phyloP scores from a whole-genome alignment of 1,139 yeast genomes.

The Yamadazyma diddensiae region DNA sequence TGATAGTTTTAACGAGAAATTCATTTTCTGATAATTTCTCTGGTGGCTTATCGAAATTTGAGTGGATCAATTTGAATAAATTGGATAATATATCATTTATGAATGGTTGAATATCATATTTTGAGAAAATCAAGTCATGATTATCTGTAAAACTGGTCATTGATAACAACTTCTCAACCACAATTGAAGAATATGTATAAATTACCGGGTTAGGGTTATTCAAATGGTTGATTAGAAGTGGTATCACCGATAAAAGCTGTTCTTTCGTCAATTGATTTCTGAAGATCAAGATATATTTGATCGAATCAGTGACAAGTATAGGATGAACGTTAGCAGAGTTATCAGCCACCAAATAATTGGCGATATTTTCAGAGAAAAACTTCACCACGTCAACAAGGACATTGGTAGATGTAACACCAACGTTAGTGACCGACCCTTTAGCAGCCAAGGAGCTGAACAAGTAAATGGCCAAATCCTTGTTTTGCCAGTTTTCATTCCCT shows the following conservation, averaged over 20 bases:
- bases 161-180: conserved; percentile 83
- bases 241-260: conserved; percentile 76
- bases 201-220: conserved; percentile 70
- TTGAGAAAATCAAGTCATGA: conserved; percentile 58
- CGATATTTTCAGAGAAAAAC: conserved; percentile 78
- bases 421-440: conserved; percentile 78
- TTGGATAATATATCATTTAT: conserved; percentile 55
- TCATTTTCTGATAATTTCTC: conserved; percentile 95
- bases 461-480: conserved; percentile 84
- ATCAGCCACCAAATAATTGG: conserved; percentile 65
- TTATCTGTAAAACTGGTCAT: conserved; percentile 57
- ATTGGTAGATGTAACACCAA: conserved; percentile 89
- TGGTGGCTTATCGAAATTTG: conserved; percentile 46
- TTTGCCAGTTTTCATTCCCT: conserved; percentile 57
- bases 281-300: conserved; percentile 84
- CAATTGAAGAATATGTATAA: conserved; percentile 89
- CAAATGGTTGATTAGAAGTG: conserved; percentile 72
- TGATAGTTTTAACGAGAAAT: conserved; percentile 81
- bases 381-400: conserved; percentile 79
- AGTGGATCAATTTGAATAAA: conserved; percentile 62
- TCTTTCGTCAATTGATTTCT: conserved; percentile 89
- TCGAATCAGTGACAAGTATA: conserved; percentile 86
- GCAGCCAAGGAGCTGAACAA: conserved; percentile 88
- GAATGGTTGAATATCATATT: conserved; percentile 58
- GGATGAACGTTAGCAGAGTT: conserved; percentile 44